Evolutionary conservation across 768 basidiomycete genomes (phyloP), one percentile per base, ranked within the genome.

Genomic region (Lactifluus piperatus): DNA sequence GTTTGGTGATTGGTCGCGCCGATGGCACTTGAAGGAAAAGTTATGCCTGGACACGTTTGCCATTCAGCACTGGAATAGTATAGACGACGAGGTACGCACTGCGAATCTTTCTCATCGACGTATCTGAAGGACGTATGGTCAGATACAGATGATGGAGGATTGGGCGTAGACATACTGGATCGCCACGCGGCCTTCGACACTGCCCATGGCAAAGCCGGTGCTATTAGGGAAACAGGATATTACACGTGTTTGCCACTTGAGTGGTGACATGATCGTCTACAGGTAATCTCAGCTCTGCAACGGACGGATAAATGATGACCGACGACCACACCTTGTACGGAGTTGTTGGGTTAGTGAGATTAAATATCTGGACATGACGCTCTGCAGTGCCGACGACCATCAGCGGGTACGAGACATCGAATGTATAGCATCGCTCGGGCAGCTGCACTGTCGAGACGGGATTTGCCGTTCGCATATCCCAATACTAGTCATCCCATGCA

Each of bases 301-400:
- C 3, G 36, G 5, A 29, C 13, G 7, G 30, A 11, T 24, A 24
- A 24, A 13, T 2, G n/a, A n/a, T 34, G 9, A 36, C 36, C 11
- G 2, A 53, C 8, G 51, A 18, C 4, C 57, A 57, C 41, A 87
- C 91, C 76, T 89, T 91, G 77, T 84, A 91, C 1, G 88, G 73
- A 1, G 83, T 78, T 24, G 79, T 85, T 2, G 94, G 94, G 69
- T 88, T 91, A 18, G 79, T 81, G 50, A 97, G 79, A 71, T 95
- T 89, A 76, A 83, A 88, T 62, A 95, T 89, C 70, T 90, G 85
- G 52, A 97, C 84, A 69, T 94, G 88, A 30, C 93, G 83, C 60
- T 97, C 94, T 6, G 93, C 95, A 1, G 92, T 95, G 30, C 87
- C 94, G 53, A 93, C 91, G 41, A 94, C 94, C 77, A 95, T 83